phyloP scores from a whole-genome alignment of 192 early-diverging fungal genomes.

The Entomortierella beljakovae region DNA sequence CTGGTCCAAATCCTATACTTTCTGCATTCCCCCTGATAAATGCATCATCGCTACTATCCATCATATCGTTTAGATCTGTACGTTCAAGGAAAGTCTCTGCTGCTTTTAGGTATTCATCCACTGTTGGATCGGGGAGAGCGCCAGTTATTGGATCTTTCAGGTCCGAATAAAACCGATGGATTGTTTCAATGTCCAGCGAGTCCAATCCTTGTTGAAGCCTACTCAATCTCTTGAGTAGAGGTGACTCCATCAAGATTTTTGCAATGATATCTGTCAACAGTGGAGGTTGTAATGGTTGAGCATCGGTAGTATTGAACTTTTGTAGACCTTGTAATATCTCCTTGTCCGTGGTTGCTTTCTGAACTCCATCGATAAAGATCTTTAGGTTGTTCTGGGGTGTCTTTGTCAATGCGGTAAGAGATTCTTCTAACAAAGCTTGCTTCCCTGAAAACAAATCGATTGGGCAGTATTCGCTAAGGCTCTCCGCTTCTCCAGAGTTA shows the following conservation, averaged over 20 bases:
- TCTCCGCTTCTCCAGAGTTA: slow-evolving; percentile 16
- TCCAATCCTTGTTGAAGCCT: slow-evolving; percentile 66
- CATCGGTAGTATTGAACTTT: neutral
- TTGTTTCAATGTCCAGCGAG: slow-evolving; percentile 67
- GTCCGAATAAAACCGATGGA: slow-evolving; percentile 34
- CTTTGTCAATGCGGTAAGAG: slow-evolving; percentile 51
- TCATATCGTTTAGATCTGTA: slow-evolving; percentile 32
- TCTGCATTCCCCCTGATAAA: slow-evolving; percentile 21
- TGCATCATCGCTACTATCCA: slow-evolving; percentile 25
- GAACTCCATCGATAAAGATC: slow-evolving; percentile 59
- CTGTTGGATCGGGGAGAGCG: slow-evolving; percentile 40
- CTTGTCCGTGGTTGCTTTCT: slow-evolving; percentile 9
- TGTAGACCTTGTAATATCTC: neutral
- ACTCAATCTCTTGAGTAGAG: slow-evolving; percentile 59
- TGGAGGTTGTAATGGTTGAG: neutral
- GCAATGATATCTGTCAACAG: slow-evolving; percentile 47
- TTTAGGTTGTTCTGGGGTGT: slow-evolving; percentile 69
- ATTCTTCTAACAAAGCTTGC: slow-evolving; percentile 32
- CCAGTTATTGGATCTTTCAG: neutral
- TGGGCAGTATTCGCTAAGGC: slow-evolving; percentile 68
- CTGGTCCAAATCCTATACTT: slow-evolving; percentile 53
- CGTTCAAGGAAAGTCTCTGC: slow-evolving; percentile 52
- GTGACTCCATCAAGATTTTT: slow-evolving; percentile 57
- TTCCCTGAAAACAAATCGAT: slow-evolving; percentile 73
- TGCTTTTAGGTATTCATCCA: slow-evolving; percentile 57